Conservation (phyloP, 129 eudicot genomes). For the Scalesia atractyloides region DNA sequence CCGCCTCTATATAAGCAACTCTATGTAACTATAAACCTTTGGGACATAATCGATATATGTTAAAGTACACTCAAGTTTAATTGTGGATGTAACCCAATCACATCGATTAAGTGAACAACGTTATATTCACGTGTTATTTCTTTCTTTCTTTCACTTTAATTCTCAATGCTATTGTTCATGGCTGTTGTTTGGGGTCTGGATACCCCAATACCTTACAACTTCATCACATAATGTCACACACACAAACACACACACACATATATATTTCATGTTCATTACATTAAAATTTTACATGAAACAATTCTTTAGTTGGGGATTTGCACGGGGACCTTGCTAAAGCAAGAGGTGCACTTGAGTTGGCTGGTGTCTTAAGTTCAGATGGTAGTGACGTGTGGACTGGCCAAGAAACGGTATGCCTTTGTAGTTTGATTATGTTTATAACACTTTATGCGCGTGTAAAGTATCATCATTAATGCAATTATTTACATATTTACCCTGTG, state of each 20-base stretch:
- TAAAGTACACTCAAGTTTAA: background rate
- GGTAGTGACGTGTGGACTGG: conserved; percentile 87
- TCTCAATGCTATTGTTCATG: background rate
- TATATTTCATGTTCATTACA: background rate
- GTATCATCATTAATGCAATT: background rate
- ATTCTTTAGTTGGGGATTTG: conserved; percentile 81
- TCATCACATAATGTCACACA: conserved; percentile 11
- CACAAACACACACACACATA: too few species aligned
- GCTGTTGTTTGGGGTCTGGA: background rate
- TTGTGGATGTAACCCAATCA: background rate
- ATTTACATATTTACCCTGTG: conserved; percentile 8
- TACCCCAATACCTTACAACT: background rate
- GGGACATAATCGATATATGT: background rate
- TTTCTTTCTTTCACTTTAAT: background rate
- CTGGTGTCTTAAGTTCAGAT: conserved; percentile 94
- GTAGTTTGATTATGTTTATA: conserved; percentile 4
- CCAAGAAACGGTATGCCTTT: conserved; percentile 66
- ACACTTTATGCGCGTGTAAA: background rate
- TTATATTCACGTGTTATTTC: background rate
- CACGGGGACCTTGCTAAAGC: conserved; percentile 96
- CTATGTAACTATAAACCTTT: background rate
- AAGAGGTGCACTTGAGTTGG: conserved; percentile 83
- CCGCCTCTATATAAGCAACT: background rate
- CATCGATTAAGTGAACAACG: background rate
- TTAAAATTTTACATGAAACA: conserved; percentile 6